phyloP scores from a whole-genome alignment of 352 stramenopile genomes.

The Discostella stelligera region DNA sequence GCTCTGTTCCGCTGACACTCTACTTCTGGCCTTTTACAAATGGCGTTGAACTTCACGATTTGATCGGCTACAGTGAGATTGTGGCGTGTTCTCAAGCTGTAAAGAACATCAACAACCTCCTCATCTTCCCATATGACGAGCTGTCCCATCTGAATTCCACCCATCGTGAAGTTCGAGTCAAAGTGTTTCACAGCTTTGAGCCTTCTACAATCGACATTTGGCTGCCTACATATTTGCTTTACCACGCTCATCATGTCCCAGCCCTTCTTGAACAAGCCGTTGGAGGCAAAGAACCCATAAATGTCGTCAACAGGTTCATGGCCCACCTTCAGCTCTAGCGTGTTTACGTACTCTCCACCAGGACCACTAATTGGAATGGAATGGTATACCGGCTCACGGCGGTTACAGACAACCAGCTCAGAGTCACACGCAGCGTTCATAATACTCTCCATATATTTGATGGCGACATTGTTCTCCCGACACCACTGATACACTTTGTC shows the following conservation, averaged over 20 bases:
- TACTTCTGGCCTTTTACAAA: constrained; percentile 54
- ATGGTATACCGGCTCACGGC: constrained; percentile 42
- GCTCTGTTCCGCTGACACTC: constrained; percentile 44
- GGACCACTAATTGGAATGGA: constrained; percentile 49
- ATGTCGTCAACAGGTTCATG: constrained; percentile 59
- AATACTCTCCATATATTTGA: constrained; percentile 31
- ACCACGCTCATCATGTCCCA: constrained; percentile 57
- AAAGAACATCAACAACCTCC: constrained; percentile 61
- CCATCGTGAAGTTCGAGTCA: constrained; percentile 55
- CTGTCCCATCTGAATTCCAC: constrained; percentile 23
- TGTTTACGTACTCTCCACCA: constrained; percentile 39
- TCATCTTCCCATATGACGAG: constrained; percentile 56
- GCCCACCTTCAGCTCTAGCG: constrained; percentile 46
- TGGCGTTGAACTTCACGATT: constrained; percentile 48
- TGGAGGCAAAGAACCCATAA: constrained; percentile 46
- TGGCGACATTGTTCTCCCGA: constrained; percentile 31
- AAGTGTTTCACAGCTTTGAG: constrained; percentile 51
- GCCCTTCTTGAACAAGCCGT: constrained; percentile 59
- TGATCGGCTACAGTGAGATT: constrained; percentile 54
- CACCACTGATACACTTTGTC: constrained; percentile 54
- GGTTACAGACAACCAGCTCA: constrained; percentile 44
- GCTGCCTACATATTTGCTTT: constrained; percentile 49
- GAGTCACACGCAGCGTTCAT: constrained; percentile 55
- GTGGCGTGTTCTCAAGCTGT: constrained; percentile 37
- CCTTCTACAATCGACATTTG: constrained; percentile 46